Evolutionary conservation across 176 grass and related monocot genomes (phyloP).

Genomic region (Luzula sylvatica): DNA sequence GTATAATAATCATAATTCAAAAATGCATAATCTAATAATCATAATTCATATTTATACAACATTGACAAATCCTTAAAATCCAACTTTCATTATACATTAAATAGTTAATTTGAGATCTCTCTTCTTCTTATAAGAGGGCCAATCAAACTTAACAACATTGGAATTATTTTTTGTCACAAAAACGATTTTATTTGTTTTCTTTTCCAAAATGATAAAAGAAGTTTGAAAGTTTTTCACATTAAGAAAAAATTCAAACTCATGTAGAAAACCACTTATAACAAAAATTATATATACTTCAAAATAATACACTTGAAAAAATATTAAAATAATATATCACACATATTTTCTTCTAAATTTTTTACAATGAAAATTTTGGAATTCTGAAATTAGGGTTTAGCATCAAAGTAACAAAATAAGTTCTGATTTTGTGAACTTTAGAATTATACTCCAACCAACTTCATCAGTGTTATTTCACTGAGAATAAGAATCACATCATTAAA

Average conservation of each 20-base stretch:
- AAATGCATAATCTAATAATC: too few relatives aligned
- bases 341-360: slow-evolving; percentile 6
- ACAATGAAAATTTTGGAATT: not conserved
- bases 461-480: slow-evolving; percentile 94
- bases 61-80: too few relatives aligned
- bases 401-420: slow-evolving; percentile 87
- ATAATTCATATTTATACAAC: too few relatives aligned
- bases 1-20: too few relatives aligned
- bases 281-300: slow-evolving; percentile 94
- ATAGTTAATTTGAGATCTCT: not conserved
- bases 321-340: not conserved
- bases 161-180: not conserved
- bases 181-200: too few relatives aligned
- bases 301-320: slow-evolving; percentile 76
- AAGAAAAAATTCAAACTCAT: slow-evolving; percentile 84
- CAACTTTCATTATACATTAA: too few relatives aligned
- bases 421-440: slow-evolving; percentile 86
- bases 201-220: too few relatives aligned
- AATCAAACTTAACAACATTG: slow-evolving; percentile 74
- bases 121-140: slow-evolving; percentile 53
- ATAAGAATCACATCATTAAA: too few relatives aligned
- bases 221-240: slow-evolving; percentile 32
- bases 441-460: slow-evolving; percentile 91
- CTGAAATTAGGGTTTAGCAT: slow-evolving; percentile 7
- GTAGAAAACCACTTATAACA: slow-evolving; percentile 89